Evolutionary conservation across 805 yeast species (phyloP).

Genomic region (Tetrapisispora namnaoensis): DNA sequence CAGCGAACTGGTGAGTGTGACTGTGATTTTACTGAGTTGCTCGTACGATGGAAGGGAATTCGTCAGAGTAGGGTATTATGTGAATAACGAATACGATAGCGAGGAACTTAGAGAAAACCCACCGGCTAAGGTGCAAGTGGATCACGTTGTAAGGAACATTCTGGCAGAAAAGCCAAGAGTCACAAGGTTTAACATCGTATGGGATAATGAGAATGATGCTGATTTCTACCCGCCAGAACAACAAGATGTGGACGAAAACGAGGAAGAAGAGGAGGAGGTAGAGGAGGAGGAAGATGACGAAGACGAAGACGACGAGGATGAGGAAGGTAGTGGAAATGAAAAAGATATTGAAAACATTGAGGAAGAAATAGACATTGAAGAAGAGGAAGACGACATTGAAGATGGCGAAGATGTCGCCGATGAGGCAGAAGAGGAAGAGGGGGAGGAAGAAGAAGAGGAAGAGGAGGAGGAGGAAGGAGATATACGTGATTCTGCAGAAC

Average conservation of each 20-base stretch:
- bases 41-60: conserved; percentile 89
- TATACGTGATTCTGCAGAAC: conserved; percentile 10
- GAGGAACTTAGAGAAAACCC: conserved; percentile 56
- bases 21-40: conserved; percentile 87
- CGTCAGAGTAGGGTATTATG: conserved; percentile 95
- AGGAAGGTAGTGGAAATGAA: conserved; percentile 24
- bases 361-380: conserved; percentile 36
- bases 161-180: conserved; percentile 97
- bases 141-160: conserved; percentile 82
- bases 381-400: conserved; percentile 34
- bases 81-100: conserved; percentile 89
- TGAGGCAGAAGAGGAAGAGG: conserved; percentile 34
- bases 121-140: conserved; percentile 35
- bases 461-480: conserved; percentile 28
- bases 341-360: conserved; percentile 40
- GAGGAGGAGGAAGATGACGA: conserved; percentile 36
- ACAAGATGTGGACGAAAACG: conserved; percentile 51
- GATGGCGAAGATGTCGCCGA: conserved; percentile 32
- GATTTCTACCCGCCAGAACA: conserved; percentile 77
- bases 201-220: conserved; percentile 71
- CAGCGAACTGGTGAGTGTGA: conserved; percentile 86
- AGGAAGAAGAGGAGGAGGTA: conserved; percentile 55
- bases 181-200: conserved; percentile 89
- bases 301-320: conserved; percentile 21
- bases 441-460: conserved; percentile 30